A percentile compares a stretch with the other conserved stretches of the same genome.
These are phyloP conservation scores for Candida pseudoviswanathii DNA, from an alignment of 1,139 yeast species.

Conservation along the genomic window DNA sequence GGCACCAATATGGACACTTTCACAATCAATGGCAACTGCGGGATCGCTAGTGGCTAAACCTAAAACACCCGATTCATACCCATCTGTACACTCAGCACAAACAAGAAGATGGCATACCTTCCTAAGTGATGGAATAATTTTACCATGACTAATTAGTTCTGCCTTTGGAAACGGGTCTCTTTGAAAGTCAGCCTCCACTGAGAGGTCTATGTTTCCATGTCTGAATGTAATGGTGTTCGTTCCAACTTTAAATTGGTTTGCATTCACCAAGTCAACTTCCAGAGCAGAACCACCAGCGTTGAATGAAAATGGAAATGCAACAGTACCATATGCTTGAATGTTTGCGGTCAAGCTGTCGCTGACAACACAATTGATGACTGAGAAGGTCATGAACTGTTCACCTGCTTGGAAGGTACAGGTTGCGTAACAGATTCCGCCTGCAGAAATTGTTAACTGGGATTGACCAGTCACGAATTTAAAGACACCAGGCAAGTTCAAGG, in stretches of 20 bases:
- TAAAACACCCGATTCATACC: constrained; percentile 73
- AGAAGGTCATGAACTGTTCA: constrained; percentile 22
- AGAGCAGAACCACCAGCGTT: constrained; percentile 24
- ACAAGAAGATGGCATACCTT: constrained; percentile 17
- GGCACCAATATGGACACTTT: constrained; percentile 19
- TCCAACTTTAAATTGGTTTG: constrained; percentile 22
- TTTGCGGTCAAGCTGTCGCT: constrained; percentile 9
- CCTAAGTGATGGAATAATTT: constrained; percentile 17
- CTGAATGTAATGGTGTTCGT: constrained; percentile 25
- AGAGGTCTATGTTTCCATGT: constrained; percentile 20
- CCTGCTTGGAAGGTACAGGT: constrained; percentile 27
- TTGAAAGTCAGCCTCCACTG: background rate
- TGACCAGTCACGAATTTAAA: constrained; percentile 22
- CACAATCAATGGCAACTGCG: constrained; percentile 59
- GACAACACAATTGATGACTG: constrained; percentile 29
- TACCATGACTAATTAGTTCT: background rate
- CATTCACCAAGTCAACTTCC: constrained; percentile 18
- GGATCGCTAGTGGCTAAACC: constrained; percentile 80
- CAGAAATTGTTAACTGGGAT: constrained; percentile 15
- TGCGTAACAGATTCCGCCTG: constrained; percentile 31
- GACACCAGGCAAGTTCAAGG: constrained; percentile 26
- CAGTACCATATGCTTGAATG: constrained; percentile 19
- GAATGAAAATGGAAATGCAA: constrained; percentile 26
- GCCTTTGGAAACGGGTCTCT: constrained; percentile 1
- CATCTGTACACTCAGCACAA: constrained; percentile 23